Evolutionary conservation across 2,329 filamentous ascomycete genomes (phyloP).

Genomic region (Alternaria brassicae): DNA sequence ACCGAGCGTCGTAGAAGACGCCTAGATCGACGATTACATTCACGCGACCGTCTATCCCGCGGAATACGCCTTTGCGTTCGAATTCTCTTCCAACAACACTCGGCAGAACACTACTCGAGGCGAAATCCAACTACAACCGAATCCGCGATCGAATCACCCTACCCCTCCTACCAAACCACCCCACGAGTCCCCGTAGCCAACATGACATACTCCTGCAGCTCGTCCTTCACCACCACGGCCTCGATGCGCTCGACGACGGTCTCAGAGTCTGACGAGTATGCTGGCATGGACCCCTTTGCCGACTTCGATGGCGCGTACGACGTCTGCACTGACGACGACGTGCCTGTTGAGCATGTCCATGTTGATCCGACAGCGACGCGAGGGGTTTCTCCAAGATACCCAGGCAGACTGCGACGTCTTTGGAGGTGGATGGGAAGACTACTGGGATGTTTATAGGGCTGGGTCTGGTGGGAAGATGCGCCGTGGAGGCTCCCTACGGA

Average conservation of each 20-base stretch:
- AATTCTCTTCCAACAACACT: neutral
- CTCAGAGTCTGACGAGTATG: neutral
- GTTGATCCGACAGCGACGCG: neutral
- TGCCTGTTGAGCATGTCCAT: neutral
- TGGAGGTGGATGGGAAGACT: neutral
- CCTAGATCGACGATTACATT: too few relatives aligned
- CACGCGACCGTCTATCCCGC: too few relatives aligned
- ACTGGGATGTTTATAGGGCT: neutral
- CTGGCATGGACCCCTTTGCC: neutral
- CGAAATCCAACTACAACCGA: neutral
- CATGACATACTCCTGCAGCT: slow-evolving; percentile 3
- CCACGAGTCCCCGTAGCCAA: neutral
- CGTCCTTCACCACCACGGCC: slow-evolving; percentile 8
- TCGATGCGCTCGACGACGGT: neutral
- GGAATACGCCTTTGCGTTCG: neutral
- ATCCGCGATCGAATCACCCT: neutral
- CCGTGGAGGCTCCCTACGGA: too few relatives aligned
- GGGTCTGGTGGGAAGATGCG: neutral
- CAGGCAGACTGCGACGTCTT: neutral
- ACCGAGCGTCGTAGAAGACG: too few relatives aligned
- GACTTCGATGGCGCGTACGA: slow-evolving; percentile 4
- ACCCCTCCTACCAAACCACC: neutral
- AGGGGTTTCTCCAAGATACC: neutral
- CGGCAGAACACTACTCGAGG: neutral
- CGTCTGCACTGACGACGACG: neutral